These are phyloP conservation scores for Cyberlindnera nakhonratchasimensis DNA, from an alignment of 805 yeast genomes.

Conservation along the genomic window DNA sequence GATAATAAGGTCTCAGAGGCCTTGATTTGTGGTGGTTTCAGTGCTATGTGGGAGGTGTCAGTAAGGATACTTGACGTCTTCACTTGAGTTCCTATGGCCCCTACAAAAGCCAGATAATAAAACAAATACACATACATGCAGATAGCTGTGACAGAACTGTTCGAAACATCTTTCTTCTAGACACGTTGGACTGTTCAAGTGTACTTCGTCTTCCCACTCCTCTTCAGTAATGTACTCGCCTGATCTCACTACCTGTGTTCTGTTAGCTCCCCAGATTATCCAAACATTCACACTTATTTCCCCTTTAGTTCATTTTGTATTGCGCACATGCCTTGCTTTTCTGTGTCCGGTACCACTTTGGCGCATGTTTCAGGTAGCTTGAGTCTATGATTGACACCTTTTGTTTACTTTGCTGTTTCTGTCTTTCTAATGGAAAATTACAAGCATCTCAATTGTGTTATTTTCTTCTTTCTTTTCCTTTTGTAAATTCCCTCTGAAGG, in stretches of 20 bases:
- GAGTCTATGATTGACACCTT: conserved; percentile 1
- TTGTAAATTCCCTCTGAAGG: background rate
- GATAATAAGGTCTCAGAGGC: conserved; percentile 47
- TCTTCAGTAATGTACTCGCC: background rate
- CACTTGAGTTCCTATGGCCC: too few species aligned
- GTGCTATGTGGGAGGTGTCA: conserved; percentile 9
- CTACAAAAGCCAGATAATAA: background rate
- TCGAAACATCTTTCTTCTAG: background rate
- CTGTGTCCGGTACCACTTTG: background rate
- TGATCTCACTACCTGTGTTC: background rate
- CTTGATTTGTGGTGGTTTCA: conserved; percentile 17
- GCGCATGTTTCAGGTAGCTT: conserved; percentile 2
- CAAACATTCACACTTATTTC: background rate
- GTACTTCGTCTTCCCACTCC: background rate
- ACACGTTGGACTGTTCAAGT: background rate
- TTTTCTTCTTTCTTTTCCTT: too few species aligned
- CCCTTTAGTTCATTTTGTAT: background rate
- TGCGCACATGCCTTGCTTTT: background rate
- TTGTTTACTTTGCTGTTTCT: background rate
- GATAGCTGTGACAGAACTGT: background rate
- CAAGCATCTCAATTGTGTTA: background rate
- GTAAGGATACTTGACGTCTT: background rate
- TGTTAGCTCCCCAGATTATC: conserved; percentile 1
- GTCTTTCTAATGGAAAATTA: background rate
- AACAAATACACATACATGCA: background rate